A percentile compares a stretch with the other conserved stretches of the same genome.
Conservation (phyloP, 139 green algal genomes). For the Chlamydomonas schloesseri region DNA sequence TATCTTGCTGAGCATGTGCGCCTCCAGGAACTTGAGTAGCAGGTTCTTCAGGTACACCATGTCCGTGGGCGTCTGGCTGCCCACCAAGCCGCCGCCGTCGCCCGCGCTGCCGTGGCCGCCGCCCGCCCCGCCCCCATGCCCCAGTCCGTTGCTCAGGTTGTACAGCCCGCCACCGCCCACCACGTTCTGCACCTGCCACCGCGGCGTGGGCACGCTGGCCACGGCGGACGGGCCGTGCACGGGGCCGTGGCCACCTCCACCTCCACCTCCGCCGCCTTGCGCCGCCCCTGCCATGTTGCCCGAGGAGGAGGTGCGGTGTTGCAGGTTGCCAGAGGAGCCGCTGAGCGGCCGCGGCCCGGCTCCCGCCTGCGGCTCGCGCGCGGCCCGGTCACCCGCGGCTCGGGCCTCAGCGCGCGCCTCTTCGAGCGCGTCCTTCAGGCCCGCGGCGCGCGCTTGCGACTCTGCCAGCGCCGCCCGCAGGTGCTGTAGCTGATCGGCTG, state of each 20-base stretch:
- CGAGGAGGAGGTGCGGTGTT: not conserved
- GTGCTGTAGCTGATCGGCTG: not conserved
- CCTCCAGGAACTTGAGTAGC: slow-evolving; percentile 80
- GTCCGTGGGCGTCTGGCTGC: slow-evolving; percentile 52
- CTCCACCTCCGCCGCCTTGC: not conserved
- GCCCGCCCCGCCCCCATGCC: slow-evolving; percentile 8
- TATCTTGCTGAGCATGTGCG: slow-evolving; percentile 45
- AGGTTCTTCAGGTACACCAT: slow-evolving; percentile 82
- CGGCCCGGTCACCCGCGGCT: not conserved
- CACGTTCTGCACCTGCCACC: slow-evolving; percentile 69
- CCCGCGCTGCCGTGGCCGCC: not conserved
- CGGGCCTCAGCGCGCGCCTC: not conserved
- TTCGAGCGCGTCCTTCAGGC: not conserved
- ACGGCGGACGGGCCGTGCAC: not conserved
- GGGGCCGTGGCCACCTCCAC: not conserved
- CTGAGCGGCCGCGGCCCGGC: too few relatives aligned
- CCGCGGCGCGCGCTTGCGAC: not conserved
- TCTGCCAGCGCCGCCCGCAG: slow-evolving; percentile 18
- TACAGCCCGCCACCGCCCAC: slow-evolving; percentile 70
- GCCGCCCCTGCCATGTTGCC: not conserved
- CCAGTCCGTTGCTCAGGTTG: slow-evolving; percentile 37
- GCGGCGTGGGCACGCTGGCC: not conserved
- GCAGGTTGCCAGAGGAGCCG: too few relatives aligned
- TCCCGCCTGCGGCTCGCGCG: not conserved
- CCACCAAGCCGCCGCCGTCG: not conserved